These are phyloP conservation scores for Fusarium oxysporum DNA, from an alignment of 2,329 filamentous ascomycete species.

Conservation along the genomic window DNA sequence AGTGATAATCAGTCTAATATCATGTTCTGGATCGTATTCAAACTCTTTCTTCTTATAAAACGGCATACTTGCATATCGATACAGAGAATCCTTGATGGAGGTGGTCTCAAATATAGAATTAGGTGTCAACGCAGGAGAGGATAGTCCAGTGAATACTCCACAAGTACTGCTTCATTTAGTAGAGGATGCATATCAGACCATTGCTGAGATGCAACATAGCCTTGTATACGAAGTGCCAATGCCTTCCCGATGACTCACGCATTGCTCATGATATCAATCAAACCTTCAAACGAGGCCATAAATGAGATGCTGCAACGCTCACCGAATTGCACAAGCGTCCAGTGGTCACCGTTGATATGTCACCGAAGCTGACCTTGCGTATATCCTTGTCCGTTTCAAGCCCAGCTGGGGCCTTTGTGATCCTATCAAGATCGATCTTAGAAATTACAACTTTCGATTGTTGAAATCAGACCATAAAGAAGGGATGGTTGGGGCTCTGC, in stretches of 20 bases:
- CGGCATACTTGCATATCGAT: background rate
- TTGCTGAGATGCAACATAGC: background rate
- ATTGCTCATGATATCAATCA: background rate
- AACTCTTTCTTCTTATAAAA: background rate
- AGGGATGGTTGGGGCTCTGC: slow-evolving; percentile 27
- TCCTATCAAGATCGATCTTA: slow-evolving; percentile 2
- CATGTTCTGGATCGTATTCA: background rate
- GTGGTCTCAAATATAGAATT: background rate
- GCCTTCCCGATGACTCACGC: background rate
- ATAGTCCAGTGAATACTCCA: too few relatives aligned
- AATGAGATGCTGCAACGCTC: background rate
- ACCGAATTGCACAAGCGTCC: too few relatives aligned
- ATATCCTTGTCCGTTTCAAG: background rate
- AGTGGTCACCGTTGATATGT: background rate
- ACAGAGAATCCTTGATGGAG: background rate
- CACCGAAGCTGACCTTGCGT: background rate
- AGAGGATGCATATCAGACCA: background rate
- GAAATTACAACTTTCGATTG: slow-evolving; percentile 35
- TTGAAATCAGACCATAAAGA: slow-evolving; percentile 29
- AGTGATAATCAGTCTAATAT: background rate
- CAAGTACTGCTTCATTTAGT: background rate
- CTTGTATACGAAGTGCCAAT: background rate
- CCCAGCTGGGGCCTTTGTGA: background rate
- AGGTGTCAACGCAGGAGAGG: background rate
- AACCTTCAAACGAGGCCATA: background rate